Evolutionary conservation across 257 asterid species (phyloP), one percentile per base, ranked within the genome.

Genomic region (Prunella vulgaris): DNA sequence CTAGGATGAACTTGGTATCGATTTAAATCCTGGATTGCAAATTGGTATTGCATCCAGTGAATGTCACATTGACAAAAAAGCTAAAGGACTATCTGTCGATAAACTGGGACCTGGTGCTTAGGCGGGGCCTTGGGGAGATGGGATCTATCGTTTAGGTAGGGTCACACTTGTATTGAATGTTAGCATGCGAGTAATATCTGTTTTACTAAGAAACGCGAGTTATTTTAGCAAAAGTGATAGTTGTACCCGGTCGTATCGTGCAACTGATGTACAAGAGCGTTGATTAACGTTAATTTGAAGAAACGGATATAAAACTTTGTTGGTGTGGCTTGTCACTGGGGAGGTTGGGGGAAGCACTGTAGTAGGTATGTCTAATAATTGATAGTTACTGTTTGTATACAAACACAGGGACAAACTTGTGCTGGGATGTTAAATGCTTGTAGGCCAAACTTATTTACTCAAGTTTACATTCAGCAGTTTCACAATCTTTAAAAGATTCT

Each of bases 341-440:
- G 59, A 28, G 20, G 67, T 64, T 54, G 66, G 67, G 59, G 53
- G 24, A 14, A 37, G 46, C 15, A 58, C 58, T 52, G 56, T 64
- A 53, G 40, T 14, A 46, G 60, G 33, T 15, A 24, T 44, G 74
- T 63, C 20, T 46, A 46, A 32, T 74, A 66, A 74, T 22, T 74
- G 15, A 13, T 32, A n/a, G 72, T 42, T 56, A 74, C 78, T 60
- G 59, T 60, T 59, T 48, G 70, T 30, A 8, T 48, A 63, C 27
- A 32, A 22, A 32, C 46, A 62, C 35, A 10, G 12, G 30, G 69
- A 76, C 75, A 56, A 57, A 21, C 40, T 37, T 51, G 69, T 66
- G 61, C 49, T 49, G 52, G 54, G 62, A 12, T 53, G 53, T 53
- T 69, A 32, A 69, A 69, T 61, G 71, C 75, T 30, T 69, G 76